Base-by-base conservation (phyloP, 2,329 filamentous ascomycete genomes). In the Pseudogymnoascus sp. region DNA sequence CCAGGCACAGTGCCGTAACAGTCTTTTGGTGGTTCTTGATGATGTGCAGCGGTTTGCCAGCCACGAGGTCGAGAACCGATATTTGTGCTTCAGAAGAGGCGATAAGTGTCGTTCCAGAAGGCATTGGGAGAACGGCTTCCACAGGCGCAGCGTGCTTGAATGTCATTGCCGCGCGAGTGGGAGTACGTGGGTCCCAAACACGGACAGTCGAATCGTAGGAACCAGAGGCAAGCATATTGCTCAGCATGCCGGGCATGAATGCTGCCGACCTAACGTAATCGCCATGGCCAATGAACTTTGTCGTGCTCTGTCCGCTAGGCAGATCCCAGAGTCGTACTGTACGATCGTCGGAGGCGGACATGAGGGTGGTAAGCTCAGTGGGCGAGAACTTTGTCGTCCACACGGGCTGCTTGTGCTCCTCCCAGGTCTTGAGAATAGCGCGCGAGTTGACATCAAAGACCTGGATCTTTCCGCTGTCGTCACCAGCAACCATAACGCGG, bases 21-120 rank as follows among this genome's bases (percentile, higher is more conserved):
- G 94, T 96, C 83, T 97, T 99, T 72, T 99, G 94, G 75, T 99
- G 94, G 72, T 95, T 97, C 67, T 87, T 87, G 65, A 99, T 87
- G 70, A 96, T 79, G 67, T 91, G 88, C 62, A 96, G 78, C 4
- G 93, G 91, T 70, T 90, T 91, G 25, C 90, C 94, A 58, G 92
- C 93, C 14, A 97, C 88, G 47, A 99, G 82, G 73, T 99, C 94
- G 64, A 99, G 81, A 9, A 99, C 91, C 5, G 89, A 91, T 69
- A 99, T 90, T 64, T 89, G 84, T 70, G 90, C 95, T 62, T 90
- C 92, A 16, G 91, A 86, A 2, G 93, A 85, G 11, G 91, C 91
- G 34, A 97, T 81, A 22, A 99, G 79, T 3, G 90, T 91, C 4
- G 92, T 96, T 57, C 91, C 91, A 1, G 89, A 90, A 7, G 90